phyloP scores from a whole-genome alignment of 176 grass and related monocot genomes.

The Hordeum marinum region DNA sequence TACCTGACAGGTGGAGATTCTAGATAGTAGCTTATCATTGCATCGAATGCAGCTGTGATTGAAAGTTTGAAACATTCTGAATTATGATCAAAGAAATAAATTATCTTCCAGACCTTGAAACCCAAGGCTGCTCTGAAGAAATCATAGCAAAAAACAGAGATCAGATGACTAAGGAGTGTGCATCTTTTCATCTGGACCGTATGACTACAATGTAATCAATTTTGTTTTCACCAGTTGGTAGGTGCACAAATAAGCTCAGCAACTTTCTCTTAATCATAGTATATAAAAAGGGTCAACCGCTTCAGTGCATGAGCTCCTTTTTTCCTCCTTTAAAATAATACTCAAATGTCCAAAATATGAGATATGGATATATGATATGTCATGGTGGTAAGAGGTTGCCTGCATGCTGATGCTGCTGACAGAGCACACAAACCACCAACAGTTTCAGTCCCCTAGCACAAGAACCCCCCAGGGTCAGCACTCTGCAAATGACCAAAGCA shows the following conservation, averaged over 20 bases:
- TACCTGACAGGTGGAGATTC: conserved; percentile 10
- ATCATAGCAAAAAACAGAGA: neutral
- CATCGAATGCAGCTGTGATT: too few species aligned
- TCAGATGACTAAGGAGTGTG: too few species aligned
- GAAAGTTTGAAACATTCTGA: too few species aligned
- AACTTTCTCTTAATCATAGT: neutral
- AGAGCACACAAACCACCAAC: conserved; percentile 8
- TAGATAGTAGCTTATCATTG: neutral
- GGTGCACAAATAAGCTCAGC: too few species aligned
- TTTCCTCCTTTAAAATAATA: neutral
- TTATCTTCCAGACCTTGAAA: neutral
- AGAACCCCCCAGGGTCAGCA: conserved; percentile 1
- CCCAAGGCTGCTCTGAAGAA: neutral
- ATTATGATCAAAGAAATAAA: too few species aligned
- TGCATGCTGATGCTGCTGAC: conserved; percentile 3
- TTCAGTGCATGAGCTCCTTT: neutral
- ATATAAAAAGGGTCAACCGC: neutral
- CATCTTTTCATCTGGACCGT: neutral
- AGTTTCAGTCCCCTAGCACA: conserved; percentile 13
- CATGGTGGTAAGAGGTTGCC: neutral
- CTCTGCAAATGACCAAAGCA: neutral
- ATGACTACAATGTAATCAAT: neutral
- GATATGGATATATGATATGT: neutral
- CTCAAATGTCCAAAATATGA: too few species aligned
- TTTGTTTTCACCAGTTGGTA: neutral